Evolutionary conservation across 306 rosid species (phyloP).

Genomic region (Castanopsis chinensis): DNA sequence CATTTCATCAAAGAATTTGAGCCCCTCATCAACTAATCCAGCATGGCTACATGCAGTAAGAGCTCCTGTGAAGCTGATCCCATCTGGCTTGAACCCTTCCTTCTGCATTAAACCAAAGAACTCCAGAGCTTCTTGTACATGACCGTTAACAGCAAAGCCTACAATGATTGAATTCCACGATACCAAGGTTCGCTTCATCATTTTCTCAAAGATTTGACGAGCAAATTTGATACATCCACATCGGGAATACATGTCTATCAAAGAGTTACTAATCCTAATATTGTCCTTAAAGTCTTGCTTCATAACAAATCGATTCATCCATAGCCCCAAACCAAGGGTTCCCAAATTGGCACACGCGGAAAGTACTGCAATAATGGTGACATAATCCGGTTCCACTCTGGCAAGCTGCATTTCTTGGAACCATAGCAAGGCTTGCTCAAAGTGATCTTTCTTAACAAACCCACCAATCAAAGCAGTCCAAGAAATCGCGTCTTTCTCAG

Average conservation of each 20-base stretch:
- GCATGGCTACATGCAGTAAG: conserved; percentile 87
- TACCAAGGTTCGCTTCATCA: conserved; percentile 54
- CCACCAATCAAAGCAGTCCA: conserved; percentile 91
- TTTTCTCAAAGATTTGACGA: conserved; percentile 57
- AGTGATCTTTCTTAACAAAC: conserved; percentile 54
- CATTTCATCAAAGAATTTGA: conserved; percentile 59
- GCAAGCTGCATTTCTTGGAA: conserved; percentile 73
- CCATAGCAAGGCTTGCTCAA: conserved; percentile 66
- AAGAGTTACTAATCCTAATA: conserved; percentile 55
- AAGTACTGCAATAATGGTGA: conserved; percentile 71
- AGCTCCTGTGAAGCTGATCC: conserved; percentile 82
- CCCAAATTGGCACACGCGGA: conserved; percentile 89
- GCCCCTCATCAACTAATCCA: conserved; percentile 66
- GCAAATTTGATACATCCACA: conserved; percentile 81
- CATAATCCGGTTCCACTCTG: conserved; percentile 68
- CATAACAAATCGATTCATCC: conserved; percentile 61
- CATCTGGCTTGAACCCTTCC: conserved; percentile 70
- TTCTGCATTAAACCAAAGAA: conserved; percentile 62
- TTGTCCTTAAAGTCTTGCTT: conserved; percentile 43
- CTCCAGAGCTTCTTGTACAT: conserved; percentile 60
- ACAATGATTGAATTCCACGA: conserved; percentile 89
- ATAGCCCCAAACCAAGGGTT: conserved; percentile 67
- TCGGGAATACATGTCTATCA: conserved; percentile 80
- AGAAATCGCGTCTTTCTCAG: conserved; percentile 58
- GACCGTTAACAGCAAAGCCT: conserved; percentile 79